A percentile compares a stretch with the other conserved stretches of the same genome.
Conservation (phyloP, 495 filamentous ascomycete genomes). For the Talaromyces borbonicus region DNA sequence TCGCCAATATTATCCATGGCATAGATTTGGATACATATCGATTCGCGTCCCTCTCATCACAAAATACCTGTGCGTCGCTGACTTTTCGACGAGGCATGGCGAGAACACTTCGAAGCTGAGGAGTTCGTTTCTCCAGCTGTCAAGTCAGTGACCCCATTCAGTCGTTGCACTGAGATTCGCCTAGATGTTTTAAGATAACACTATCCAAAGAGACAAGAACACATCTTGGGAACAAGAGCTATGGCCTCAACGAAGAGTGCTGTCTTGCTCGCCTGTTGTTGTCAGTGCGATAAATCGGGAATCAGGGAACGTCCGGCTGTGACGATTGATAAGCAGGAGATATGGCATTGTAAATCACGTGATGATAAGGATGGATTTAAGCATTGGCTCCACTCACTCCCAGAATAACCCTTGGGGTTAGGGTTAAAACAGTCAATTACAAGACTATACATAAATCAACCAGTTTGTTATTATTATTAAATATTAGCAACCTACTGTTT, state of each 20-base stretch:
- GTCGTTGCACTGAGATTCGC: not conserved
- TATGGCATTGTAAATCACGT: not conserved
- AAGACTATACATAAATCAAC: too few species aligned
- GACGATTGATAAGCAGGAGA: not conserved
- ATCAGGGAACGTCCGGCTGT: not conserved
- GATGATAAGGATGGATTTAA: not conserved
- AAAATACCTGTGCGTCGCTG: not conserved
- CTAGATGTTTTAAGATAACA: not conserved
- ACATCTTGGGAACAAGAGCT: not conserved
- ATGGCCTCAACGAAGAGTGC: not conserved
- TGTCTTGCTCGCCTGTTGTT: not conserved
- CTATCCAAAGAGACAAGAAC: not conserved
- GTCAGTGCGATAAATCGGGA: not conserved
- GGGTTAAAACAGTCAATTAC: too few species aligned
- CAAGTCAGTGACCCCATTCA: not conserved
- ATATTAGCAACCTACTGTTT: too few species aligned
- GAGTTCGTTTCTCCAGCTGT: not conserved
- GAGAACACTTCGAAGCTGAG: not conserved
- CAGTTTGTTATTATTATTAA: too few species aligned
- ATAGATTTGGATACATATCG: slow-evolving; percentile 45
- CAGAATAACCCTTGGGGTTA: too few species aligned
- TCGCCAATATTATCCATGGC: slow-evolving; percentile 46
- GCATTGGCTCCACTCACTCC: too few species aligned
- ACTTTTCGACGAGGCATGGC: slow-evolving; percentile 3
- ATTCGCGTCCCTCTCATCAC: slow-evolving; percentile 38